Conservation (phyloP, 225 moss, liverwort and hornwort genomes). For the Neckera pumila region DNA sequence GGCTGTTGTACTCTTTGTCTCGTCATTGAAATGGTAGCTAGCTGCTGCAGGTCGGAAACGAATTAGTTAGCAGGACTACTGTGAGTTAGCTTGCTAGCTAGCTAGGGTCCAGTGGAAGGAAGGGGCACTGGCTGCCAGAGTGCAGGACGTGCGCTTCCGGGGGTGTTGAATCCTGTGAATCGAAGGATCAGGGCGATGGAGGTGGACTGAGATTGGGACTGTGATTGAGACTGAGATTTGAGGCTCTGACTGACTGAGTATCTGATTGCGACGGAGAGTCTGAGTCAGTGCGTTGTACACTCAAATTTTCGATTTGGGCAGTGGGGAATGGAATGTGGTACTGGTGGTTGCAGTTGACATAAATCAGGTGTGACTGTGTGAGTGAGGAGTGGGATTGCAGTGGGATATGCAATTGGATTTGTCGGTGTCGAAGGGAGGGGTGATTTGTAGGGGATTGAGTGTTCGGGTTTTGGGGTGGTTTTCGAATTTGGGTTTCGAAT, state of each 20-base stretch:
- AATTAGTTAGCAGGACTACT: neutral
- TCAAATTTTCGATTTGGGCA: neutral
- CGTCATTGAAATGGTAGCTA: neutral
- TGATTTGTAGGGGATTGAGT: neutral
- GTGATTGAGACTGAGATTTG: neutral
- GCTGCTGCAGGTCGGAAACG: neutral
- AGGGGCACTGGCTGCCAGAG: neutral
- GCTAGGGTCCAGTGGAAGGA: neutral
- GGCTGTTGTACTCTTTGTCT: neutral
- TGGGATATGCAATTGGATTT: neutral
- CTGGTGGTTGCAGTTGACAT: neutral
- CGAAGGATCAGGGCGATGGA: neutral
- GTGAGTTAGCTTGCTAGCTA: neutral
- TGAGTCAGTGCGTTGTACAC: neutral
- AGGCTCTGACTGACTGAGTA: neutral
- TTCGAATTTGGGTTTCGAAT: neutral
- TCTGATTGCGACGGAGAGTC: neutral
- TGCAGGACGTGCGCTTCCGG: neutral
- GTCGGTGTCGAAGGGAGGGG: neutral
- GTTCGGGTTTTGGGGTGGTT: neutral
- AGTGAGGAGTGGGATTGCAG: neutral
- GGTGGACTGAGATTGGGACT: neutral
- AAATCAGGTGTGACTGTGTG: neutral
- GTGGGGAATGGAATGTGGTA: neutral
- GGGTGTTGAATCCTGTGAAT: conserved; percentile 3